Evolutionary conservation across 2,329 filamentous ascomycete species (phyloP).

Genomic region (Tricladium varicosporioides): DNA sequence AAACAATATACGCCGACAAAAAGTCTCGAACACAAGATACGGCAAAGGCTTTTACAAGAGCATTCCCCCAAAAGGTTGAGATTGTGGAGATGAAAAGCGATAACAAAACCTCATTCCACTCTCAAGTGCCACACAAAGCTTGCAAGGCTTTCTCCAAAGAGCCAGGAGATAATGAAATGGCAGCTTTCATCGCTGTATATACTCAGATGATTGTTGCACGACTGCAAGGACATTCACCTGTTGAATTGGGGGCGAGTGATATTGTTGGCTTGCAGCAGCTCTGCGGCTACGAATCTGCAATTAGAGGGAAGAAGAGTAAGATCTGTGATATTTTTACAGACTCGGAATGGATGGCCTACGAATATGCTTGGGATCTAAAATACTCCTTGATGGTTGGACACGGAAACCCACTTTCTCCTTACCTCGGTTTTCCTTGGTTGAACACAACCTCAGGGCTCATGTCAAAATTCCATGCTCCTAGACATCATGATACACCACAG

Average conservation of each 20-base stretch:
- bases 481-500: slow-evolving; percentile 1
- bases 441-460: slow-evolving; percentile 56
- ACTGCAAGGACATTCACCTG: slow-evolving; percentile 49
- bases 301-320: slow-evolving; percentile 55
- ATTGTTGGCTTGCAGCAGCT: slow-evolving; percentile 65
- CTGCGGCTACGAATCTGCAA: slow-evolving; percentile 65
- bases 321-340: slow-evolving; percentile 61
- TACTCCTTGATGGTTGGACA: slow-evolving; percentile 68
- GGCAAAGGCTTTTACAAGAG: slow-evolving; percentile 26
- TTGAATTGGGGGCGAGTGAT: slow-evolving; percentile 63
- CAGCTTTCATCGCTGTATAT: slow-evolving; percentile 50
- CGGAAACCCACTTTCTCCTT: slow-evolving; percentile 54
- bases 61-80: slow-evolving; percentile 30
- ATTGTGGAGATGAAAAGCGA: slow-evolving; percentile 38
- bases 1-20: slow-evolving; percentile 31
- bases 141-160: slow-evolving; percentile 53
- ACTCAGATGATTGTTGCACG: slow-evolving; percentile 59
- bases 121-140: slow-evolving; percentile 45
- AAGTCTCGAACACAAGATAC: slow-evolving; percentile 33
- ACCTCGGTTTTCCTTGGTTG: slow-evolving; percentile 64
- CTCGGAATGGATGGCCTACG: slow-evolving; percentile 65
- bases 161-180: slow-evolving; percentile 26
- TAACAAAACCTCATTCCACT: slow-evolving; percentile 49
- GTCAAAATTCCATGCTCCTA: slow-evolving; percentile 29
- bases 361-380: slow-evolving; percentile 62